A percentile compares a stretch with the other conserved stretches of the same genome.
Conservation (phyloP, 2,329 filamentous ascomycete genomes). For the Phyllosticta capitalensis region DNA sequence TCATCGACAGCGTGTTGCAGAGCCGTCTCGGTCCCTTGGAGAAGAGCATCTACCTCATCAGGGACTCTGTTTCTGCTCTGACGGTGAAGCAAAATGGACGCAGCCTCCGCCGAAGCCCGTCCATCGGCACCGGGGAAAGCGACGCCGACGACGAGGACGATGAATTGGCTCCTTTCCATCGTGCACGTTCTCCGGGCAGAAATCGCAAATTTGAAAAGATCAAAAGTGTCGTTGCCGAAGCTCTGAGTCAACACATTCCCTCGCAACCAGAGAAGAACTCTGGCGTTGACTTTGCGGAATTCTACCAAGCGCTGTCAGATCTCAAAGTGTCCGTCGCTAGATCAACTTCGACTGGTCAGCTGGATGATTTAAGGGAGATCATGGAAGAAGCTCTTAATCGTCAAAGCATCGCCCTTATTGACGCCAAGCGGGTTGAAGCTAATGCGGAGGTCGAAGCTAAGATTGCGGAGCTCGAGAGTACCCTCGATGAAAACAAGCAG, state of each 20-base stretch:
- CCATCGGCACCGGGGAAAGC: slow-evolving; percentile 64
- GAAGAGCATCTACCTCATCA: slow-evolving; percentile 65
- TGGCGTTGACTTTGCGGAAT: slow-evolving; percentile 28
- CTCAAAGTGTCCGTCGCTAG: slow-evolving; percentile 40
- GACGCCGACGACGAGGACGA: slow-evolving; percentile 95
- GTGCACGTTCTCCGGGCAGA: slow-evolving; percentile 66
- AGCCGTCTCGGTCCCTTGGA: slow-evolving; percentile 73
- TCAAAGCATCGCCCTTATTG: slow-evolving; percentile 22
- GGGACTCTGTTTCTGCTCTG: slow-evolving; percentile 49
- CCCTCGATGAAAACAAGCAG: slow-evolving; percentile 24
- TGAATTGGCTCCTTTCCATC: slow-evolving; percentile 46
- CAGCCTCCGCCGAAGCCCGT: slow-evolving; percentile 55
- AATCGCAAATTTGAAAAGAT: slow-evolving; percentile 81
- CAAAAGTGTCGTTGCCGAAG: slow-evolving; percentile 47
- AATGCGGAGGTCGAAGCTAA: slow-evolving; percentile 24
- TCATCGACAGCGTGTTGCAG: slow-evolving; percentile 70
- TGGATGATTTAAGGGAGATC: slow-evolving; percentile 32
- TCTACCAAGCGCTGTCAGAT: slow-evolving; percentile 39
- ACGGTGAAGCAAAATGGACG: slow-evolving; percentile 44
- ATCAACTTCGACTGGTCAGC: slow-evolving; percentile 35
- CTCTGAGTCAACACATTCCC: slow-evolving; percentile 20
- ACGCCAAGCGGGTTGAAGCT: slow-evolving; percentile 22
- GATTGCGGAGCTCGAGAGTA: slow-evolving; percentile 26
- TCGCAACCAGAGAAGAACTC: background rate
- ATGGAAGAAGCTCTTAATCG: slow-evolving; percentile 29